Evolutionary conservation across 345 rosid species (phyloP).

Genomic region (Camelina neglecta): DNA sequence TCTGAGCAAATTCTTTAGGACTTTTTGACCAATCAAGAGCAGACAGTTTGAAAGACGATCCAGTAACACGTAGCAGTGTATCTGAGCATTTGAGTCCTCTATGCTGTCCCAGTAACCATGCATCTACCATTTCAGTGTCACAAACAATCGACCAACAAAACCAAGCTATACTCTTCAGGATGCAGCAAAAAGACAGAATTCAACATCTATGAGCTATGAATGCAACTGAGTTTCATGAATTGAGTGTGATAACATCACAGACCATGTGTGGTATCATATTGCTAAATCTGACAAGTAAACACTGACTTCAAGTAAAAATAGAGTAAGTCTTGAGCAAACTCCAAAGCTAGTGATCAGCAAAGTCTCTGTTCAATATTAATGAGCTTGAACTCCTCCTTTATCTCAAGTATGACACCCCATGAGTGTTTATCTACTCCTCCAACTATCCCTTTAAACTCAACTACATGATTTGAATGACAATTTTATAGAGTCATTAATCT

Average conservation of each 20-base stretch:
- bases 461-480: neutral
- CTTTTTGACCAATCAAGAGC: neutral
- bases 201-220: conserved; percentile 2
- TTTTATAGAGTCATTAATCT: neutral
- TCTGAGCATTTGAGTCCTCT: neutral
- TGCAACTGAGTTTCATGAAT: neutral
- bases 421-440: neutral
- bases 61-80: neutral
- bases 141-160: neutral
- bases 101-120: neutral
- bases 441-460: conserved; percentile 2
- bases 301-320: conserved; percentile 18
- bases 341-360: neutral
- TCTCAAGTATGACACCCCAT: neutral
- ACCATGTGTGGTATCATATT: neutral
- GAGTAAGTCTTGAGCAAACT: conserved; percentile 9
- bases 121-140: neutral
- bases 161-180: conserved; percentile 8
- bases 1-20: neutral
- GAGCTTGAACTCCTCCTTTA: conserved; percentile 12
- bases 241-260: neutral
- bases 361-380: conserved; percentile 2
- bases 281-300: neutral
- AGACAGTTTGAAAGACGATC: neutral
- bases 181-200: conserved; percentile 3